Conservation (phyloP, 176 grass and related monocot genomes). For the Zea mays region Zm-B73-REFERENCE-NAM-5.0 NC_050096.1:9718001-9718500, state of each 20-base stretch:
- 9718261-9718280: constrained; percentile 72
- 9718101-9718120: constrained; percentile 66
- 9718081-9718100: constrained; percentile 44
- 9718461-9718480: constrained; percentile 58
- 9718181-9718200: constrained; percentile 58
- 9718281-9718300: constrained; percentile 62
- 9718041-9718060: constrained; percentile 65
- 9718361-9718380: constrained; percentile 64
- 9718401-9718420: constrained; percentile 57
- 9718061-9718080: constrained; percentile 57
- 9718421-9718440: constrained; percentile 61
- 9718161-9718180: constrained; percentile 58
- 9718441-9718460: constrained; percentile 46
- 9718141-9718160: constrained; percentile 62
- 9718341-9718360: constrained; percentile 77
- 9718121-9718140: constrained; percentile 57
- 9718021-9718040: constrained; percentile 78
- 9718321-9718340: constrained; percentile 73
- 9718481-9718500: constrained; percentile 47
- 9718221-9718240: constrained; percentile 52
- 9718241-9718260: constrained; percentile 70
- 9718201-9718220: constrained; percentile 44
- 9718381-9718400: constrained; percentile 65
- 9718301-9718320: constrained; percentile 77
- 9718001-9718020: constrained; percentile 53